Evolutionary conservation across 176 grass and related monocot genomes (phyloP).

Genomic region (Urochloa ruziziensis): DNA sequence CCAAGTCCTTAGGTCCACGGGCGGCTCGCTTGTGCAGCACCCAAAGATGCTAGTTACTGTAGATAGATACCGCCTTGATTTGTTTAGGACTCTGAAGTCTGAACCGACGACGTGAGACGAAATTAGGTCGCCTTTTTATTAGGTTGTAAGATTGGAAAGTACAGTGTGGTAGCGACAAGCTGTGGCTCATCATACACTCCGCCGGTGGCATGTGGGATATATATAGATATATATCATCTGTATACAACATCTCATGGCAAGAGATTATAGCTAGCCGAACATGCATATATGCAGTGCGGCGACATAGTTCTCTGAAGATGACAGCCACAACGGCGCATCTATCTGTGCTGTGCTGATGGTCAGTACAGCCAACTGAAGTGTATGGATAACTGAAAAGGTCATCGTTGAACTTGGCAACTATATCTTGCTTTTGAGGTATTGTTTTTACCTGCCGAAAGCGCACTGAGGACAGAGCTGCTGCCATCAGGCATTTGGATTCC

Average conservation of each 20-base stretch:
- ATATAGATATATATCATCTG: too few relatives aligned
- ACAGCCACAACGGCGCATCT: background rate
- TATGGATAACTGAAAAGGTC: background rate
- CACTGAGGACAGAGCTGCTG: background rate
- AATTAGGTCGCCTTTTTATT: background rate
- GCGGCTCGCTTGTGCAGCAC: background rate
- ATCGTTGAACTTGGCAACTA: background rate
- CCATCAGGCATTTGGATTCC: background rate
- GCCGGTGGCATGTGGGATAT: background rate
- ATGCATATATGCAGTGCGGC: background rate
- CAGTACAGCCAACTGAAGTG: background rate
- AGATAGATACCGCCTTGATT: conserved; percentile 8
- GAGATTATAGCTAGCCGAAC: too few relatives aligned
- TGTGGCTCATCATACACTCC: background rate
- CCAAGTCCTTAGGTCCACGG: background rate
- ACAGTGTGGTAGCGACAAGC: background rate
- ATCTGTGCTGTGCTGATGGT: background rate
- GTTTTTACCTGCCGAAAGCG: conserved; percentile 6
- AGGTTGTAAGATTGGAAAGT: background rate
- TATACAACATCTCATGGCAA: too few relatives aligned
- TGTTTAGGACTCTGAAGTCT: background rate
- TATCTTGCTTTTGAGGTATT: background rate
- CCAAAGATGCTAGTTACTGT: background rate
- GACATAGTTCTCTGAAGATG: conserved; percentile 14
- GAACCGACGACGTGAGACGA: background rate